These are phyloP conservation scores for Berkeleyomyces basicola DNA, from an alignment of 2,329 filamentous ascomycete species.

Conservation along the genomic window DNA sequence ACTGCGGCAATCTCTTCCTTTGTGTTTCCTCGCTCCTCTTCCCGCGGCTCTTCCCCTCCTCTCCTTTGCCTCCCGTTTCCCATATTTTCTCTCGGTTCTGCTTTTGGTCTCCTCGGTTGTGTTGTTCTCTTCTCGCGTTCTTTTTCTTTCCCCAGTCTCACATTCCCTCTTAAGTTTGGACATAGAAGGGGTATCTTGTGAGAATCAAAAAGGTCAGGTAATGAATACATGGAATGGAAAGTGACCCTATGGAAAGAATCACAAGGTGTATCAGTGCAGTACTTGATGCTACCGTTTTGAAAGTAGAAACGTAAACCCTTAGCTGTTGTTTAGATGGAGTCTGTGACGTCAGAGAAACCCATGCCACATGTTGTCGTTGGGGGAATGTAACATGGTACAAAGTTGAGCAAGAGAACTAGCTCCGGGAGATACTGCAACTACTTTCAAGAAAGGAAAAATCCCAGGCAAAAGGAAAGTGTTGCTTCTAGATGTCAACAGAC, in stretches of 20 bases:
- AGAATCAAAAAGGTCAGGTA: background rate
- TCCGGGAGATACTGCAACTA: no score
- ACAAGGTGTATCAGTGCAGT: no score
- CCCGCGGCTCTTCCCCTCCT: background rate
- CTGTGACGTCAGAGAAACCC: no score
- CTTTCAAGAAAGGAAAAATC: no score
- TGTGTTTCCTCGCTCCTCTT: background rate
- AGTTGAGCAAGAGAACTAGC: no score
- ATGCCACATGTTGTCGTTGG: no score
- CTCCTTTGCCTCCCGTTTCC: background rate
- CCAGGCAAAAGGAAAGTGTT: no score
- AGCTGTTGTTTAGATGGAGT: no score
- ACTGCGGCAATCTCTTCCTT: background rate
- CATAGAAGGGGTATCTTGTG: background rate
- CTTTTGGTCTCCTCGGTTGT: background rate
- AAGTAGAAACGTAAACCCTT: no score
- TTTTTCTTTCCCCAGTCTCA: background rate
- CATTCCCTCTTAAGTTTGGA: background rate
- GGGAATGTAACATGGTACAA: no score
- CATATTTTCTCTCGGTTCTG: background rate
- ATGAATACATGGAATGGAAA: background rate
- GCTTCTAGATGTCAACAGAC: no score
- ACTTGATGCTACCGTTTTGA: no score
- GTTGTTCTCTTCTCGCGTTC: background rate
- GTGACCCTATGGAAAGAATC: background rate